These are phyloP conservation scores for Fusarium tanahbumbuense DNA, from an alignment of 2,329 filamentous ascomycete genomes.

Conservation along the genomic window DNA sequence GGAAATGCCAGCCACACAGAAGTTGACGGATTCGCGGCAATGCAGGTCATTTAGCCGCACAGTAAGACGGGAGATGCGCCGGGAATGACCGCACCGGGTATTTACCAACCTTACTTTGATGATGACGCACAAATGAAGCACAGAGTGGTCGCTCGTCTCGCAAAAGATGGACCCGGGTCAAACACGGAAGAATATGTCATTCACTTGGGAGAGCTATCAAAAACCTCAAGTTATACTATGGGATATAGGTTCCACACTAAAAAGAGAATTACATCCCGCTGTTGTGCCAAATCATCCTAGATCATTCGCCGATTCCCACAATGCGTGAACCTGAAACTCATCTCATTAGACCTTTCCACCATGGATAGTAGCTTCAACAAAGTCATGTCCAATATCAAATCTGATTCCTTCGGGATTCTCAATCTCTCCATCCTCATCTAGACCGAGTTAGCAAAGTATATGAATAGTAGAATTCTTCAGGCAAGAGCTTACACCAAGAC, in stretches of 20 bases:
- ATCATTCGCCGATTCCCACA: too few relatives aligned
- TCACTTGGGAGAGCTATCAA: too few relatives aligned
- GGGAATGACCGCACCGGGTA: conserved; percentile 1
- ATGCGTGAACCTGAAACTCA: too few relatives aligned
- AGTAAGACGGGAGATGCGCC: neutral
- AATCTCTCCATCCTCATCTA: conserved; percentile 4
- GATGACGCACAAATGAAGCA: neutral
- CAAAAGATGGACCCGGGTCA: too few relatives aligned
- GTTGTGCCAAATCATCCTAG: too few relatives aligned
- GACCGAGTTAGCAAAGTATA: neutral
- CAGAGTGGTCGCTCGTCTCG: too few relatives aligned
- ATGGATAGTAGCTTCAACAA: neutral
- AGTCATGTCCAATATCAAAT: conserved; percentile 9
- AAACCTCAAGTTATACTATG: too few relatives aligned
- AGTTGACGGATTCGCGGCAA: neutral
- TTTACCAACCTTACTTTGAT: neutral
- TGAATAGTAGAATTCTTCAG: too few relatives aligned
- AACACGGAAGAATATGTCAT: too few relatives aligned
- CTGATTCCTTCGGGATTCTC: conserved; percentile 5
- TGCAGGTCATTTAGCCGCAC: neutral
- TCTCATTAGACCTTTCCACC: neutral
- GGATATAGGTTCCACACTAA: too few relatives aligned
- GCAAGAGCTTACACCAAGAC: conserved; percentile 4
- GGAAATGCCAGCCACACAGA: neutral
- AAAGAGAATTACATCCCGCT: too few relatives aligned